These are phyloP conservation scores for Scutellospora calospora DNA, from an alignment of 371 early-diverging fungal genomes.

Conservation along the genomic window DNA sequence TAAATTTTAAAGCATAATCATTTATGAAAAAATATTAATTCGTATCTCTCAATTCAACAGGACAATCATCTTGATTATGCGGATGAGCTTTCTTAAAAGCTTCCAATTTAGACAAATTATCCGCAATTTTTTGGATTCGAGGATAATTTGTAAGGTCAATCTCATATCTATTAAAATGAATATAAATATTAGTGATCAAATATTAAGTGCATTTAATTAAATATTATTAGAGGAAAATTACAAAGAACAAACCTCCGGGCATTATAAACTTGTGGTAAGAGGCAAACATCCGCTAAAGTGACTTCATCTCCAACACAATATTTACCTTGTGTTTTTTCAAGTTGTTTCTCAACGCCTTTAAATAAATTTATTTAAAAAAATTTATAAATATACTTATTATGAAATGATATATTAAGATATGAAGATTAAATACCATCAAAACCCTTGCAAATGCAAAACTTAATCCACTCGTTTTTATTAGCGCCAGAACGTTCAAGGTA, in stretches of 20 bases:
- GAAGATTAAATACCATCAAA: too few species aligned
- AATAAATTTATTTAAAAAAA: background rate
- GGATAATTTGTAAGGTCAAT: constrained; percentile 84
- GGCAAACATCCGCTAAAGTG: constrained; percentile 85
- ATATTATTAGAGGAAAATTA: too few species aligned
- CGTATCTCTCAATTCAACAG: too few species aligned
- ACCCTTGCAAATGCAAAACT: too few species aligned
- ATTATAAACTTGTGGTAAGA: constrained; percentile 87
- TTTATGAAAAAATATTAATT: too few species aligned
- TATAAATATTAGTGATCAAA: too few species aligned
- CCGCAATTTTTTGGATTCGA: constrained; percentile 66
- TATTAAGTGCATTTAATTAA: too few species aligned
- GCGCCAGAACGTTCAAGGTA: too few species aligned
- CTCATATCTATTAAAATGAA: constrained; percentile 54
- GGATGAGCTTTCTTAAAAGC: constrained; percentile 80
- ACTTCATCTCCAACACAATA: constrained; percentile 86
- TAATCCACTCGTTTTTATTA: too few species aligned
- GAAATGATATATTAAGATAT: too few species aligned
- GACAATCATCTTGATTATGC: constrained; percentile 78
- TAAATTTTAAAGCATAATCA: too few species aligned
- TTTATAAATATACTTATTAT: too few species aligned
- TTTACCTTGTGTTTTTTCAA: constrained; percentile 67
- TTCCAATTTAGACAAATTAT: constrained; percentile 60
- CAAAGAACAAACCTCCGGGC: constrained; percentile 62
- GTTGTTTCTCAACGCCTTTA: constrained; percentile 70